Evolutionary conservation across 352 stramenopile genomes (phyloP).

Genomic region (Pythium aristosporum): DNA sequence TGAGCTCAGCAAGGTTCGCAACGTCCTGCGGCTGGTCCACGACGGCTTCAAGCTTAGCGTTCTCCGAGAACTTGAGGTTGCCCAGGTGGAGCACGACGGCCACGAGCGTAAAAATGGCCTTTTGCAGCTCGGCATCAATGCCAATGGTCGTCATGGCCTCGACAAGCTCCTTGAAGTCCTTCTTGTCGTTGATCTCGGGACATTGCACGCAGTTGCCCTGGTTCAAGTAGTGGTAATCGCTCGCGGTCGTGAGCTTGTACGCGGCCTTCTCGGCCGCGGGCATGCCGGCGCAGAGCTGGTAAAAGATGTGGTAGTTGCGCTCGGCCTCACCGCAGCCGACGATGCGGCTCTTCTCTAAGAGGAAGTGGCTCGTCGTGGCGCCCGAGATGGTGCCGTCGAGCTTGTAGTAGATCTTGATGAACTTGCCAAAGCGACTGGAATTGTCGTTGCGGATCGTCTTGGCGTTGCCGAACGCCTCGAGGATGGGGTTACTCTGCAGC

Average conservation of each 20-base stretch:
- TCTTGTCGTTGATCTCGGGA: slow-evolving; percentile 94
- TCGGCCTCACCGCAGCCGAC: slow-evolving; percentile 92
- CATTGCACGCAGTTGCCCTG: slow-evolving; percentile 92
- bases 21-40: slow-evolving; percentile 68
- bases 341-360: slow-evolving; percentile 98
- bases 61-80: slow-evolving; percentile 93
- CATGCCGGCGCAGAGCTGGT: slow-evolving; percentile 93
- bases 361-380: slow-evolving; percentile 95
- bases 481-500: slow-evolving; percentile 90
- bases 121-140: slow-evolving; percentile 87
- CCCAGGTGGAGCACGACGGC: slow-evolving; percentile 97
- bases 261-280: slow-evolving; percentile 58
- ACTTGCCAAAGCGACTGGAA: slow-evolving; percentile 96
- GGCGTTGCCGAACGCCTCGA: slow-evolving; percentile 92
- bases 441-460: slow-evolving; percentile 97
- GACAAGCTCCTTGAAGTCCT: slow-evolving; percentile 91
- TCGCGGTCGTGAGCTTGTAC: slow-evolving; percentile 84
- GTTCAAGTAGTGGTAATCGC: slow-evolving; percentile 93
- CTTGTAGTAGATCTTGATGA: slow-evolving; percentile 96
- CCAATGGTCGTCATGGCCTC: slow-evolving; percentile 92
- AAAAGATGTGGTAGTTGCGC: slow-evolving; percentile 99
- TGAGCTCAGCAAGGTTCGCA: slow-evolving; percentile 70
- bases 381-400: slow-evolving; percentile 88
- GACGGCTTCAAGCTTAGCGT: slow-evolving; percentile 81
- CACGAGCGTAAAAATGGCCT: slow-evolving; percentile 95